A percentile compares a stretch with the other conserved stretches of the same genome.
These are phyloP conservation scores for Penicillium sp. DNA, from an alignment of 2,329 filamentous ascomycete species.

Conservation along the genomic window DNA sequence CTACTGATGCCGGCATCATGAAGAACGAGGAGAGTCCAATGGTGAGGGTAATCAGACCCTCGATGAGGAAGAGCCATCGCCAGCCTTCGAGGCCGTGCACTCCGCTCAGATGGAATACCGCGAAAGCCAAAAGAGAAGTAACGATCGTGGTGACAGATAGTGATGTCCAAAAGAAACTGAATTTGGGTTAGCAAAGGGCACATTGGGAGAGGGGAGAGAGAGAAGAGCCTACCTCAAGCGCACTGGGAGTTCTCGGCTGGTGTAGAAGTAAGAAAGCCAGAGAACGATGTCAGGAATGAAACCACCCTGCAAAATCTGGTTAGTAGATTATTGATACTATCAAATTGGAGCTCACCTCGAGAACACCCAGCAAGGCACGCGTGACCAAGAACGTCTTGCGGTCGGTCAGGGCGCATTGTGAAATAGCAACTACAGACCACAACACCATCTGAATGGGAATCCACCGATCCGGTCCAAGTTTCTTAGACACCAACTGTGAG, in stretches of 20 bases:
- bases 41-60: slow-evolving; percentile 56
- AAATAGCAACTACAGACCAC: slow-evolving; percentile 53
- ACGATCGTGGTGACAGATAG: slow-evolving; percentile 45
- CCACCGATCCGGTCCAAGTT: slow-evolving; percentile 57
- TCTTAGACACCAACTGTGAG: slow-evolving; percentile 59
- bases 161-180: slow-evolving; percentile 67
- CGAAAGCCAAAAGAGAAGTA: slow-evolving; percentile 39
- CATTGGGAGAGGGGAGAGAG: neutral
- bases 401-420: slow-evolving; percentile 50
- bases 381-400: slow-evolving; percentile 42
- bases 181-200: neutral
- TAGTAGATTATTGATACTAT: neutral
- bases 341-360: slow-evolving; percentile 56
- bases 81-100: slow-evolving; percentile 36
- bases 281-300: slow-evolving; percentile 66
- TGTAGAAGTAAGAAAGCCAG: slow-evolving; percentile 65
- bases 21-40: slow-evolving; percentile 58
- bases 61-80: slow-evolving; percentile 59
- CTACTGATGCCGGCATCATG: slow-evolving; percentile 57
- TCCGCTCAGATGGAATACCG: slow-evolving; percentile 39
- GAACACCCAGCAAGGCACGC: slow-evolving; percentile 43
- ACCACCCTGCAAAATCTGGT: slow-evolving; percentile 42
- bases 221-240: slow-evolving; percentile 49
- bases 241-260: slow-evolving; percentile 62
- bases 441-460: slow-evolving; percentile 57